Evolutionary conservation across 345 rosid species (phyloP).

Genomic region (Hypericum perforatum): DNA sequence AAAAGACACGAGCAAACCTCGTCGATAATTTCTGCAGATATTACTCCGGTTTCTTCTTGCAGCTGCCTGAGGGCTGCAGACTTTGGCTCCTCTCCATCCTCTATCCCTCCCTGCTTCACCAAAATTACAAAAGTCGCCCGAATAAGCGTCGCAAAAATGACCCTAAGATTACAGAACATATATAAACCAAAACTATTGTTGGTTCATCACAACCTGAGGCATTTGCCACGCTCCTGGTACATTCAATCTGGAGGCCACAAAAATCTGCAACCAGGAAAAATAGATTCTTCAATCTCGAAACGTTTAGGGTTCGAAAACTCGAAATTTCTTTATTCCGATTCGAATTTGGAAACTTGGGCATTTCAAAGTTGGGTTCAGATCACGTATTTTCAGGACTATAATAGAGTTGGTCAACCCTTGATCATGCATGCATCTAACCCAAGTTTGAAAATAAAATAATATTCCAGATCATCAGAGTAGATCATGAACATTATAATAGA

Average conservation of each 20-base stretch:
- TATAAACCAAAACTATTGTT: background rate
- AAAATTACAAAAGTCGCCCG: constrained; percentile 6
- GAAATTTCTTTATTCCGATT: too few species aligned
- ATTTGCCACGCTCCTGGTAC: constrained; percentile 99
- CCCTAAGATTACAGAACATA: background rate
- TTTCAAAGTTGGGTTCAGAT: too few species aligned
- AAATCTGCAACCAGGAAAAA: constrained; percentile 41
- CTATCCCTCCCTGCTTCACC: constrained; percentile 68
- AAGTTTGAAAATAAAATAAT: too few species aligned
- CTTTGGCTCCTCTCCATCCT: constrained; percentile 91
- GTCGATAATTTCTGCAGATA: constrained; percentile 67
- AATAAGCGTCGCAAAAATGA: constrained; percentile 7
- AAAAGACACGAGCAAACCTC: constrained; percentile 38
- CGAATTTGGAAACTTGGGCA: too few species aligned
- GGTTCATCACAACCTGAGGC: constrained; percentile 65
- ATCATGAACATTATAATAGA: too few species aligned
- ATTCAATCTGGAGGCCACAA: constrained; percentile 92
- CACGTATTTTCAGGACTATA: too few species aligned
- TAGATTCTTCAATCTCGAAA: background rate
- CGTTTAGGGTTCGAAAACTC: too few species aligned
- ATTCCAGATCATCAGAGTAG: too few species aligned
- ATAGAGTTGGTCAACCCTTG: too few species aligned
- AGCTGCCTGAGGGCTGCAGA: constrained; percentile 78
- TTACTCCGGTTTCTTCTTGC: constrained; percentile 85
- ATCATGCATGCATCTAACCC: too few species aligned